Evolutionary conservation across 768 basidiomycete species (phyloP), one percentile per base, ranked within the genome.

Genomic region (Lyophyllum decastes): DNA sequence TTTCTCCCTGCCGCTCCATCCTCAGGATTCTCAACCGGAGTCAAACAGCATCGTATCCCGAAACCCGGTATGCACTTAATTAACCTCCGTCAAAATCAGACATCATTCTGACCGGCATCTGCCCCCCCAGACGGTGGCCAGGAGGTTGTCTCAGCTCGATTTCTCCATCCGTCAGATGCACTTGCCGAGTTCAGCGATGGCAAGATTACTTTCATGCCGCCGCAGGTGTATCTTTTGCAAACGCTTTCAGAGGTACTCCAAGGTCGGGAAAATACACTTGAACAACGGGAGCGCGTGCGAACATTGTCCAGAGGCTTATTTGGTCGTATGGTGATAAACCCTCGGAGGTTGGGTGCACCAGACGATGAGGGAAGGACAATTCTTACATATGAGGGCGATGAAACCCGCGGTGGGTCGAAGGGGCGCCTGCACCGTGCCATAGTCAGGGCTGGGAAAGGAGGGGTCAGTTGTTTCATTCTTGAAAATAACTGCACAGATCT

Each of bases 331-430:
- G 77, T 82, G 4, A 73, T 91, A 55, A 83, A 82, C 60, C 88
- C 88, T 11, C 71, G 67, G 17, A 64, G 63, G 25, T 57, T 81
- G 40, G 70, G 65, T 16, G 72, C 70, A 22, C 69, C 72, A 25
- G 79, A 80, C 40, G 69, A 65, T n/a, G 68, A 78, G 33, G 85
- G 84, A 5, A 70, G 75, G 34, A 71, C 72, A 6, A 73, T 83
- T 34, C 70, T 90, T 45, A 81, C 84, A 0, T 89, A 87, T 55
- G 86, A 90, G 69, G 88, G 87, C 14, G 89, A 91, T 65, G 87
- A 89, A 72, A 76, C 78, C 17, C 75, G 84, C 21, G 88, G 86
- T 4, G 88, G 88, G 6, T 70, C 79, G 1, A 70, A 75, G 48
- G 88, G 88, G 6, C 74, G 84, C 19, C 70, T 82, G 19, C 89